Conservation (phyloP, 352 stramenopile species). For the Phytopythium boreale region DNA sequence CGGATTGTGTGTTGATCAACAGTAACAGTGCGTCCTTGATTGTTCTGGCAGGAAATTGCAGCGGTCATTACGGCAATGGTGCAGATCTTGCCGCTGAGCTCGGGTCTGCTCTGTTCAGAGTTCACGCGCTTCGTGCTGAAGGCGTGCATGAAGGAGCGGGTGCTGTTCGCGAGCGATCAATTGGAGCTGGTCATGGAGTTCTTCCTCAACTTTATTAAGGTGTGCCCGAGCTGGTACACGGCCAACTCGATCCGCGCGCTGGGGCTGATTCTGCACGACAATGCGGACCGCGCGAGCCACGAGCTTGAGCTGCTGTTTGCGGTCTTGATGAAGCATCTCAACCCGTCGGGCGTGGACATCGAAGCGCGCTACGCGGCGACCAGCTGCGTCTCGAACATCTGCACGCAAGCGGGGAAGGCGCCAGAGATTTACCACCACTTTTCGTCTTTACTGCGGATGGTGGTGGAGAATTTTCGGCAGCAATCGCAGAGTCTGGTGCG, state of each 20-base stretch:
- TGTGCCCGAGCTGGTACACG: constrained; percentile 74
- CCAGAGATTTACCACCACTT: constrained; percentile 70
- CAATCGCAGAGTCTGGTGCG: constrained; percentile 63
- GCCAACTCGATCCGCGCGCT: constrained; percentile 63
- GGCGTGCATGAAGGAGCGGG: constrained; percentile 69
- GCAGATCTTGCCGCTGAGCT: constrained; percentile 62
- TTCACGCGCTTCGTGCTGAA: constrained; percentile 78
- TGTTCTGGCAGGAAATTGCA: constrained; percentile 43
- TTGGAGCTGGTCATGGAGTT: constrained; percentile 63
- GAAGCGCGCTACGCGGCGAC: constrained; percentile 83
- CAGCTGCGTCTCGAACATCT: constrained; percentile 83
- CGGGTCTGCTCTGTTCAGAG: constrained; percentile 73
- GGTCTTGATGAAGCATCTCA: constrained; percentile 67
- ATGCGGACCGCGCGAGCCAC: constrained; percentile 59
- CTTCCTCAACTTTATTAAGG: constrained; percentile 74
- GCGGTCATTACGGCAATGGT: constrained; percentile 53
- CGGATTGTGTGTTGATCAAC: background rate
- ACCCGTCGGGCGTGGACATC: constrained; percentile 76
- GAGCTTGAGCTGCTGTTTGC: constrained; percentile 70
- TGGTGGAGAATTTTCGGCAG: constrained; percentile 85
- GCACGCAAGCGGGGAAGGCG: constrained; percentile 59
- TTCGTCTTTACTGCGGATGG: constrained; percentile 70
- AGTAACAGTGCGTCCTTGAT: background rate
- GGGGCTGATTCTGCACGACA: constrained; percentile 74
- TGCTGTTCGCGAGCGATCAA: constrained; percentile 57